Base-by-base conservation (phyloP, 768 basidiomycete species). In the Suillus subalutaceus region DNA sequence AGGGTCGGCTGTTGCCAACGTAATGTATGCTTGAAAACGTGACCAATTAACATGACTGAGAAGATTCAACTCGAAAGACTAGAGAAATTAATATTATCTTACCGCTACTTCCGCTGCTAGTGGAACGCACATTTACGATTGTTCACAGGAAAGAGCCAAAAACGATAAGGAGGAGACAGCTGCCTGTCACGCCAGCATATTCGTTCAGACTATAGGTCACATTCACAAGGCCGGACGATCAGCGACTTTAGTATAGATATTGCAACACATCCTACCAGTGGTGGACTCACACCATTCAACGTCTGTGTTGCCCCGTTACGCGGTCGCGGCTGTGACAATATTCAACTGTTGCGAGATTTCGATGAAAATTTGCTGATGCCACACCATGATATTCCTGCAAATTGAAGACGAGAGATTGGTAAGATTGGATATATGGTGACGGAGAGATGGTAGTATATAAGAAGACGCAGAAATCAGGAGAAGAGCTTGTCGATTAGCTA, bases 211-310 rank as follows among this genome's bases (percentile, higher is more conserved):
- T 83, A 82, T 64, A 58, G 74, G 32, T 32, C 32, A 32, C 32
- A 5, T 32, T 67, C 78, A 15, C 81, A 83, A 68, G 82, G 81
- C 0, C 81, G 82, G 66, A 83, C 80, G 6, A 44, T 44, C 46
- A 48, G 20, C 20, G 8, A 44, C 44, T 18, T 6, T 18, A 44
- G 2, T 4, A 8, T 43, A 18, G 43, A 43, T 7, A 7, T 18
- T 43, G 43, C 20, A n/a, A 46, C 44, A 8, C 44, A 8, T 46
- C 44, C 20, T 46, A 4, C 20, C n/a, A 4, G 44, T 46, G 16
- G 16, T 43, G 18, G 43, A 18, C 43, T 43, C 43, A 6, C 41
- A 7, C 43, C 43, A 18, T 43, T 43, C 7, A 43, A 30, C 9
- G 7, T n/a, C 8, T n/a, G 10, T 46, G 9, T 10, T 46, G 20